Conservation (phyloP, 352 stramenopile species). For the Phytophthora chlamydospora region DNA sequence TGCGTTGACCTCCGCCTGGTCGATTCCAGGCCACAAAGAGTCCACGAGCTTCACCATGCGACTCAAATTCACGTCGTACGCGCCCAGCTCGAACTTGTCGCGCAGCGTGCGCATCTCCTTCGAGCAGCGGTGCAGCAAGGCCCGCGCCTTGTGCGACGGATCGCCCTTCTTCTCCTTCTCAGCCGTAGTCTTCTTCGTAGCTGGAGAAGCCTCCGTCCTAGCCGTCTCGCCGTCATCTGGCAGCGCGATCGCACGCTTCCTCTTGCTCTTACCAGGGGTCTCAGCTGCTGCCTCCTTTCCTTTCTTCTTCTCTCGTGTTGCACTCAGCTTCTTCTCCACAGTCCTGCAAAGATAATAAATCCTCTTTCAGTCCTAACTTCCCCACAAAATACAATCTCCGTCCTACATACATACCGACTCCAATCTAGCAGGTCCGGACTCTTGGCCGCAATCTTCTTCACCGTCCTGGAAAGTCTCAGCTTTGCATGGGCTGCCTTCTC, state of each 20-base stretch:
- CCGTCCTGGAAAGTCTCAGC: slow-evolving; percentile 7
- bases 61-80: slow-evolving; percentile 53
- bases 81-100: slow-evolving; percentile 47
- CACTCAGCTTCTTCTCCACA: slow-evolving; percentile 14
- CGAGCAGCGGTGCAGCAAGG: slow-evolving; percentile 36
- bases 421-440: slow-evolving; percentile 27
- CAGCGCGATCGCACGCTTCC: slow-evolving; percentile 31
- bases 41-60: slow-evolving; percentile 54
- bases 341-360: too few relatives aligned
- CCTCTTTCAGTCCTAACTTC: too few relatives aligned
- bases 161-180: slow-evolving; percentile 20
- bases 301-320: neutral
- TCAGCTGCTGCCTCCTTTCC: neutral
- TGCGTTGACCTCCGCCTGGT: slow-evolving; percentile 38
- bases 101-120: slow-evolving; percentile 39
- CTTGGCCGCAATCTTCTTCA: slow-evolving; percentile 31
- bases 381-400: neutral
- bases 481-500: neutral
- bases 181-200: slow-evolving; percentile 6
- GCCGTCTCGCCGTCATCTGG: slow-evolving; percentile 22
- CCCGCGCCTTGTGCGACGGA: slow-evolving; percentile 31
- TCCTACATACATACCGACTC: slow-evolving; percentile 19
- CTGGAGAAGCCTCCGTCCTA: neutral
- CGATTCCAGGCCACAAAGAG: slow-evolving; percentile 44
- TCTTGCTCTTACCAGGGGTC: slow-evolving; percentile 28